A percentile compares a stretch with the other conserved stretches of the same genome.
These are phyloP conservation scores for Solanum chaucha DNA, from an alignment of 257 asterid species.

Conservation along the genomic window DNA sequence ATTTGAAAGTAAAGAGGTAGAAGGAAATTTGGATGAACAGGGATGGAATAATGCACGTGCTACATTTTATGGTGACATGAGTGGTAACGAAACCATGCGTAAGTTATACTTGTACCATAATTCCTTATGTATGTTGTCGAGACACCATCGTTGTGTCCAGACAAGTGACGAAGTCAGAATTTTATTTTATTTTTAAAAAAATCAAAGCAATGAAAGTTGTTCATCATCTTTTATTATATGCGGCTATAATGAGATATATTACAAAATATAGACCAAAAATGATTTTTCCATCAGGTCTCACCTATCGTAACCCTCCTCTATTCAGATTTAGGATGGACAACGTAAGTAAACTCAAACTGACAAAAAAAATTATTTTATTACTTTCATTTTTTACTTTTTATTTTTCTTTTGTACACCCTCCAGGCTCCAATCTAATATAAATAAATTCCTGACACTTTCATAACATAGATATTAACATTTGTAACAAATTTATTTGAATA, in stretches of 20 bases:
- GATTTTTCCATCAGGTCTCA: neutral
- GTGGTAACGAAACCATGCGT: neutral
- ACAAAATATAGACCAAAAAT: neutral
- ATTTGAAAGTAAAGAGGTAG: neutral
- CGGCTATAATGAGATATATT: neutral
- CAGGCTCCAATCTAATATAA: too few species aligned
- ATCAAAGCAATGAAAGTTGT: too few species aligned
- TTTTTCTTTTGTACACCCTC: neutral
- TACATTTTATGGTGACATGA: neutral
- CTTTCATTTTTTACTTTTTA: too few species aligned
- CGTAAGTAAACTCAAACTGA: too few species aligned
- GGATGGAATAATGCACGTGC: neutral
- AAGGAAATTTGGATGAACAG: neutral
- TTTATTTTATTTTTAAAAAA: too few species aligned
- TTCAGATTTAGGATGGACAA: too few species aligned
- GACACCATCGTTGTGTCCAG: too few species aligned
- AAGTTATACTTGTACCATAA: neutral
- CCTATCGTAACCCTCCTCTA: too few species aligned
- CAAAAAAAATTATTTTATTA: too few species aligned
- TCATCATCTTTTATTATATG: too few species aligned
- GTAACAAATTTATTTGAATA: neutral
- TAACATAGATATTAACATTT: neutral
- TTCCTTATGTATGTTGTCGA: neutral
- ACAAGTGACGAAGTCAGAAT: too few species aligned
- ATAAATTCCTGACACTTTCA: too few species aligned